Evolutionary conservation across 345 rosid species (phyloP).

Genomic region (Eucalyptus paniculata): DNA sequence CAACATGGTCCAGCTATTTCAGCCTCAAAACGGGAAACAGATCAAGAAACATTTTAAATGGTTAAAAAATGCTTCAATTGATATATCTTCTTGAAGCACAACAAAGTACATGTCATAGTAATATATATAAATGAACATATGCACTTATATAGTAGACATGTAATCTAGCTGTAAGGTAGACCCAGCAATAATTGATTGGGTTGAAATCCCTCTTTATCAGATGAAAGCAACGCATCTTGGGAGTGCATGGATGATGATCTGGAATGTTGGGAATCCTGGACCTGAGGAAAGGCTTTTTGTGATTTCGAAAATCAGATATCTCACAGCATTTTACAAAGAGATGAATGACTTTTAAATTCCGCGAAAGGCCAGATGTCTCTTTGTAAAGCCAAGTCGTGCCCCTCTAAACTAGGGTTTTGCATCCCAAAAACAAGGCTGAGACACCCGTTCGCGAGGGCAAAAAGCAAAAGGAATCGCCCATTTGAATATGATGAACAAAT

Average conservation of each 20-base stretch:
- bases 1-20: background rate
- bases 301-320: background rate
- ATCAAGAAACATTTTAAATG: background rate
- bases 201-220: background rate
- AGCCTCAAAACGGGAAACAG: background rate
- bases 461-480: background rate
- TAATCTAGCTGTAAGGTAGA: background rate
- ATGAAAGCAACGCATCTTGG: background rate
- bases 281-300: background rate
- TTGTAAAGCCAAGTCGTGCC: background rate
- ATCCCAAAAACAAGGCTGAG: background rate
- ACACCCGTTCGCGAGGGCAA: background rate
- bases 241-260: background rate
- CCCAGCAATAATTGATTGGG: background rate
- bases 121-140: background rate
- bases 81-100: background rate
- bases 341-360: background rate
- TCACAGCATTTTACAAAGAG: background rate
- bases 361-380: background rate
- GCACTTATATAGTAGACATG: background rate
- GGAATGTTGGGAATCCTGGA: background rate
- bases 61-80: background rate
- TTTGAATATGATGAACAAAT: background rate
- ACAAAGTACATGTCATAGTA: background rate
- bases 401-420: background rate